phyloP scores from a whole-genome alignment of 441 rosid genomes.

The Populus trichocarpa region DNA sequence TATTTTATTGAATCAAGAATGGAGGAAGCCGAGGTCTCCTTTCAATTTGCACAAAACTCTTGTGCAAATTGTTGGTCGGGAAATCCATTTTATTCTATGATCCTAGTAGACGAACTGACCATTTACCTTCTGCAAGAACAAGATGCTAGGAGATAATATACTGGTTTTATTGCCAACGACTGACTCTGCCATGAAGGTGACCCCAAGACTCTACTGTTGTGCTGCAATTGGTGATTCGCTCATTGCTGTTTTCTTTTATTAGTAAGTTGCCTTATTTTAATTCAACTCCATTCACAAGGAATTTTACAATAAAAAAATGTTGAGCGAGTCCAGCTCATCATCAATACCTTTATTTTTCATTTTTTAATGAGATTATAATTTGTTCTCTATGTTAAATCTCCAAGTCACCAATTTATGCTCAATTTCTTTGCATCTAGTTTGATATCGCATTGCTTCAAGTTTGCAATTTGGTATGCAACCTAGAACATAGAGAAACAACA shows the following conservation, averaged over 20 bases:
- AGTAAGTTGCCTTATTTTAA: background rate
- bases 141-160: background rate
- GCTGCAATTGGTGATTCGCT: slow-evolving; percentile 5
- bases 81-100: background rate
- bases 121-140: slow-evolving; percentile 9
- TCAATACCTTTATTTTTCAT: background rate
- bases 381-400: background rate
- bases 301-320: background rate
- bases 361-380: background rate
- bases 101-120: slow-evolving; percentile 12
- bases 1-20: background rate
- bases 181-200: background rate
- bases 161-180: background rate
- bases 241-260: background rate
- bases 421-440: background rate
- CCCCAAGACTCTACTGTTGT: slow-evolving; percentile 1
- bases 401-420: background rate
- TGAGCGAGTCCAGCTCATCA: background rate
- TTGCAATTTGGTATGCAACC: too few relatives aligned
- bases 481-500: too few relatives aligned
- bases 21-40: background rate
- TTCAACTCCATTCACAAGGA: background rate
- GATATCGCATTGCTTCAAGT: background rate
- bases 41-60: slow-evolving; percentile 7
- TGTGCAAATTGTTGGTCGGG: slow-evolving; percentile 9